Evolutionary conservation across 192 early-diverging fungal genomes (phyloP), one percentile per base, ranked within the genome.

Genomic region (Gonapodya sp.): DNA sequence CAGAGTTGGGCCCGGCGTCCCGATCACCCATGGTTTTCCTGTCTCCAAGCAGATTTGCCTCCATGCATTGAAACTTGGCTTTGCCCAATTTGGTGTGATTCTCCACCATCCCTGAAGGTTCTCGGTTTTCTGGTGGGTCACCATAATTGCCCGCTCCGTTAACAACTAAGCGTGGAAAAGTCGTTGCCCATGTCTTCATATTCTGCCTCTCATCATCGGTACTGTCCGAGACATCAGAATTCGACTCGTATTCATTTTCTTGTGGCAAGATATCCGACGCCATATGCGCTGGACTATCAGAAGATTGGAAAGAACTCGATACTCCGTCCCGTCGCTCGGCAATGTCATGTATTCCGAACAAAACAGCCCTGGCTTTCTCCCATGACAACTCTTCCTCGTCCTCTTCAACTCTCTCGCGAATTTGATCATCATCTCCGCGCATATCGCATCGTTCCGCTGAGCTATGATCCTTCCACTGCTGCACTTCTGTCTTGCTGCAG

Each of bases 21-120:
- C n/a, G n/a, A n/a, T n/a, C n/a, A 14, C 18, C 75, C 18, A 34
- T 77, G 8, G 2, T 33, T 31, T 77, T 34, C 31, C 34, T 77
- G 8, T 16, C 75, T 14, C 75, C 30, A 2, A 77, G 14, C 2
- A 34, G 75, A 33, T 77, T 77, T 8, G 75, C 8, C 2, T 77
- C 30, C 75, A 77, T 77, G 75, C 75, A 77, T 34, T 77, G 75
- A 34, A 77, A 77, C 75, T 31, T 31, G 30, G 18, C 2, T 77
- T 77, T 64, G 8, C 46, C 46, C 8, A 8, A 16, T 64, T 64
- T 64, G 24, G 8, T 64, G 8, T 24, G 8, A 64, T 64, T 64
- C 24, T 24, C 46, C n/a, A n/a, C n/a, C n/a, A n/a, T n/a, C n/a
- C n/a, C n/a, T n/a, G n/a, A n/a, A n/a, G n/a, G n/a, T n/a, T n/a